These are phyloP conservation scores for Alternaria gaisen DNA, from an alignment of 2,329 filamentous ascomycete genomes.

Conservation along the genomic window DNA sequence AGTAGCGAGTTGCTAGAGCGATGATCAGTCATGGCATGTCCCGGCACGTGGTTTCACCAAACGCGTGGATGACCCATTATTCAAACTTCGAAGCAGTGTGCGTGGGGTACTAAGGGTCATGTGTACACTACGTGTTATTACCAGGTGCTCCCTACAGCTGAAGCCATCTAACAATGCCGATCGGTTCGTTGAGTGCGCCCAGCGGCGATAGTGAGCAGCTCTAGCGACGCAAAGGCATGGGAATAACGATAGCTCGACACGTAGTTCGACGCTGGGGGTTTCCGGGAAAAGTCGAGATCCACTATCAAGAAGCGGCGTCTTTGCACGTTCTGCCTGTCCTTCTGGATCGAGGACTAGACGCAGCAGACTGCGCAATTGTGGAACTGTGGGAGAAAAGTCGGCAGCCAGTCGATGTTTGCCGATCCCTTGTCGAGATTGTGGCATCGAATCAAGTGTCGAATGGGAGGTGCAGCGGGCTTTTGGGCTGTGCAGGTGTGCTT, in stretches of 20 bases:
- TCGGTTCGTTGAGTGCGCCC: constrained; percentile 10
- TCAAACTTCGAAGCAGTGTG: background rate
- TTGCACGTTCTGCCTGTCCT: constrained; percentile 4
- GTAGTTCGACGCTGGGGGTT: constrained; percentile 4
- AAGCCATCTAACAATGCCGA: constrained; percentile 7
- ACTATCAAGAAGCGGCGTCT: background rate
- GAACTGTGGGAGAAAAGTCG: background rate
- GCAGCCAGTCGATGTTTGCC: background rate
- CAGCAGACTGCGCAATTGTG: background rate
- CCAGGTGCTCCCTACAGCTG: constrained; percentile 8
- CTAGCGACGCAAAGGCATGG: constrained; percentile 3
- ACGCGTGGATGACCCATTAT: constrained; percentile 8
- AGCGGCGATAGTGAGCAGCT: constrained; percentile 7
- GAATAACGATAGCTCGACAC: background rate
- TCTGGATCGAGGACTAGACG: constrained; percentile 10
- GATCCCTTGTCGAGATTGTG: constrained; percentile 5
- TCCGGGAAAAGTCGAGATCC: constrained; percentile 4
- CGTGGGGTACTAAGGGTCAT: constrained; percentile 13
- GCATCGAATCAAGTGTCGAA: background rate
- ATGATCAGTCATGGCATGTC: background rate
- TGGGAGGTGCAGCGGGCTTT: constrained; percentile 4
- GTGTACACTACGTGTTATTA: background rate
- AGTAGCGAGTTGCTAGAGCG: constrained; percentile 1
- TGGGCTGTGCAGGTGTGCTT: constrained; percentile 1
- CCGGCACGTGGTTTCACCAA: constrained; percentile 10